phyloP scores from a whole-genome alignment of 306 rosid species.

The Lotus japonicus region DNA sequence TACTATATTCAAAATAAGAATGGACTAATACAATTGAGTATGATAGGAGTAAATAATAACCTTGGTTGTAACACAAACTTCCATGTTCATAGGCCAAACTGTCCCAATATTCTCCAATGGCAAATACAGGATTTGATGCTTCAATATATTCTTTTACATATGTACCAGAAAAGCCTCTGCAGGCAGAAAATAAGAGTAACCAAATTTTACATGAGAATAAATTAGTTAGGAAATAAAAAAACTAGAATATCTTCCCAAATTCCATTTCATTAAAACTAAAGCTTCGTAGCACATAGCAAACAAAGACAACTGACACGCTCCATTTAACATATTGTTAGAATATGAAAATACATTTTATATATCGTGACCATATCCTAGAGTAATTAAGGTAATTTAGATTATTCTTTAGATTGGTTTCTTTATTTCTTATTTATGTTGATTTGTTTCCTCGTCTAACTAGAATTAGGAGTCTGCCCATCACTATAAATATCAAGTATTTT shows the following conservation, averaged over 20 bases:
- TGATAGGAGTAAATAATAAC: conserved; percentile 25
- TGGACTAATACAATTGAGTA: conserved; percentile 7
- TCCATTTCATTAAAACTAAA: neutral
- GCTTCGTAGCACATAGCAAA: no score
- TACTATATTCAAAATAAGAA: neutral
- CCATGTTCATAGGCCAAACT: conserved; percentile 59
- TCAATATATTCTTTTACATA: conserved; percentile 70
- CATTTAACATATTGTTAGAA: no score
- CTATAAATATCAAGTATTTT: no score
- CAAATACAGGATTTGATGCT: conserved; percentile 57
- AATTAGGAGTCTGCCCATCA: neutral
- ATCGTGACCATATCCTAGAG: no score
- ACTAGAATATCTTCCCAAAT: neutral
- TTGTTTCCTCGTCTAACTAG: no score
- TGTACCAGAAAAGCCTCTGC: conserved; percentile 71
- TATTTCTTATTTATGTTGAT: no score
- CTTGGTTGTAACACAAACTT: conserved; percentile 66
- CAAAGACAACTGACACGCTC: no score
- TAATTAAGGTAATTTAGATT: no score
- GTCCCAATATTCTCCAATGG: conserved; percentile 91
- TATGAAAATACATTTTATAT: no score
- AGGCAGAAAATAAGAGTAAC: conserved; percentile 19
- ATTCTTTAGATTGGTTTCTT: no score
- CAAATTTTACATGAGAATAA: conserved; percentile 1
- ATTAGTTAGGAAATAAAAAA: conserved; percentile 5